phyloP scores from a whole-genome alignment of 768 basidiomycete genomes.

The Crassisporium funariophilum region DNA sequence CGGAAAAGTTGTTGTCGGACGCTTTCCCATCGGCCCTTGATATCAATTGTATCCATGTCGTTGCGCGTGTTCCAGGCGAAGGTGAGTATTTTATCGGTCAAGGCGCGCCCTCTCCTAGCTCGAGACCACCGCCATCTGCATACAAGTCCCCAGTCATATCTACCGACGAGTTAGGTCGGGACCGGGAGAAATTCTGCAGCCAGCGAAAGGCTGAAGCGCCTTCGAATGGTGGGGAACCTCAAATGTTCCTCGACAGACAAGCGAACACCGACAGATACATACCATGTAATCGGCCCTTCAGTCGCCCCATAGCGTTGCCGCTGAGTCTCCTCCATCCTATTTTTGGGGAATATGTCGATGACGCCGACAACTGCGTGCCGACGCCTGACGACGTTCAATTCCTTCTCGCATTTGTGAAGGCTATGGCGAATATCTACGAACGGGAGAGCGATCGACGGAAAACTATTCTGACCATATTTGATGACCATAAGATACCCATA shows the following conservation, averaged over 20 bases:
- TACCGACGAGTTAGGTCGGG: constrained; percentile 2
- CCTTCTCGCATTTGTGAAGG: constrained; percentile 11
- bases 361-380: constrained; percentile 21
- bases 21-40: constrained; percentile 3
- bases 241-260: constrained; percentile 5
- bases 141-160: constrained; percentile 4
- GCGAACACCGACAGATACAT: constrained; percentile 1
- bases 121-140: constrained; percentile 4
- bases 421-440: constrained; percentile 23
- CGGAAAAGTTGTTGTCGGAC: constrained; percentile 2
- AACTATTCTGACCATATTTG: constrained; percentile 10
- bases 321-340: constrained; percentile 20
- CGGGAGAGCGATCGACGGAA: constrained; percentile 15
- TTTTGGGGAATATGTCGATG: constrained; percentile 28
- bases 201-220: constrained; percentile 7
- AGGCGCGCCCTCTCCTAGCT: constrained; percentile 10
- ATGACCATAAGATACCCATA: constrained; percentile 10
- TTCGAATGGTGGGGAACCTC: constrained; percentile 6
- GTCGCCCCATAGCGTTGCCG: constrained; percentile 5
- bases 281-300: constrained; percentile 5
- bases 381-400: constrained; percentile 24
- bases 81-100: constrained; percentile 11
- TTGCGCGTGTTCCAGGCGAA: constrained; percentile 1
- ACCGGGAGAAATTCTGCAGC: constrained; percentile 7
- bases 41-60: constrained; percentile 8